Evolutionary conservation across 2,329 filamentous ascomycete genomes (phyloP).

Genomic region (Ceratocystis alfenasii): DNA sequence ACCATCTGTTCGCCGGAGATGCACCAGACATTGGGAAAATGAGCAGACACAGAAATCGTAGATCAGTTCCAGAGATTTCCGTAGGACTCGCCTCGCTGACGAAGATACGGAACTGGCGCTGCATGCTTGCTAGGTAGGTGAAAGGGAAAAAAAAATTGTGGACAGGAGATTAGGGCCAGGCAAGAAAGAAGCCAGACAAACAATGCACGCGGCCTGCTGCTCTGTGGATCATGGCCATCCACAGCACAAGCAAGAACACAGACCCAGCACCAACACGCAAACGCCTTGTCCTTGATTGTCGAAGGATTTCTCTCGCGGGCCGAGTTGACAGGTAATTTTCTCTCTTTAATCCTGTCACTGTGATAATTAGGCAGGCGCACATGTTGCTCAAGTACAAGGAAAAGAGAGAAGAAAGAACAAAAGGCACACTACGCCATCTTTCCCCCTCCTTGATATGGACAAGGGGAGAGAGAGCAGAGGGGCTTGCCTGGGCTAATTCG

Average conservation of each 20-base stretch:
- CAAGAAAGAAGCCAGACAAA: neutral
- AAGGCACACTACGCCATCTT: neutral
- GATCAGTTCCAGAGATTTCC: conserved; percentile 5
- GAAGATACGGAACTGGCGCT: neutral
- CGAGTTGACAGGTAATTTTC: conserved; percentile 10
- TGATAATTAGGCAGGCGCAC: neutral
- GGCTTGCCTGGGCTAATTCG: neutral
- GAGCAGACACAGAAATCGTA: neutral
- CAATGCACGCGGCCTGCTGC: neutral
- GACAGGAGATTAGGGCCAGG: too few species aligned
- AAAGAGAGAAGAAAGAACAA: neutral
- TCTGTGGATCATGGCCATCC: neutral
- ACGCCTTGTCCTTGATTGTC: neutral
- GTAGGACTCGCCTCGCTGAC: neutral
- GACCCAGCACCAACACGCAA: neutral
- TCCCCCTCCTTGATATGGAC: neutral
- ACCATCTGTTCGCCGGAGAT: neutral
- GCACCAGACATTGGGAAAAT: neutral
- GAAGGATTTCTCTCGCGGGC: neutral
- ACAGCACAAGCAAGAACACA: neutral
- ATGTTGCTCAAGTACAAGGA: neutral
- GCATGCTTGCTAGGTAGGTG: neutral
- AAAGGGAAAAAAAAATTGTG: neutral
- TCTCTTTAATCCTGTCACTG: neutral
- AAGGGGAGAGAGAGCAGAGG: neutral